Percentiles rank a stretch among this genome's conserved stretches.
Conservation (phyloP, 2,329 filamentous ascomycete genomes). For the Catunica adiposa region DNA sequence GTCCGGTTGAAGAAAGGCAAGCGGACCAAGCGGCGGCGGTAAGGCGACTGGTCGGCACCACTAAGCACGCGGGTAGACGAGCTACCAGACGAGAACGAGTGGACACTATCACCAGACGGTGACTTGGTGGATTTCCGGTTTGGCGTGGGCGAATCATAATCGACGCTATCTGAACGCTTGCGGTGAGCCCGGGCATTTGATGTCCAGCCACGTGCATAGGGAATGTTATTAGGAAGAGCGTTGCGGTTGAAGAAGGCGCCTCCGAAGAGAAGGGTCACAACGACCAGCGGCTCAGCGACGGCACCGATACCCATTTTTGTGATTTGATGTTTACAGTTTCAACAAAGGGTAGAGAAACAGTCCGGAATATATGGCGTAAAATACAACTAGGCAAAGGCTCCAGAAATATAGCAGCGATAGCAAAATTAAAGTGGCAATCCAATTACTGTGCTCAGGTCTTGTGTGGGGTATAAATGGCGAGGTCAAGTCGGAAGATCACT, state of each 20-base stretch:
- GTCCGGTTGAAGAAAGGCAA: slow-evolving; percentile 21
- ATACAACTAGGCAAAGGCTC: too few relatives aligned
- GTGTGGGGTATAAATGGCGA: too few relatives aligned
- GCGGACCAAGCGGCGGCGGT: slow-evolving; percentile 15
- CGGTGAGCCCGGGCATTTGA: slow-evolving; percentile 13
- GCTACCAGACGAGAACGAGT: slow-evolving; percentile 14
- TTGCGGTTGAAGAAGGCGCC: slow-evolving; percentile 30
- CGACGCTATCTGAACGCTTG: slow-evolving; percentile 16
- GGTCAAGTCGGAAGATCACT: too few relatives aligned
- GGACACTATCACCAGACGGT: slow-evolving; percentile 13
- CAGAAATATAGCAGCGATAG: too few relatives aligned
- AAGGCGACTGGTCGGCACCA: slow-evolving; percentile 15
- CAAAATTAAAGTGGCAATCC: too few relatives aligned
- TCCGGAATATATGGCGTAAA: too few relatives aligned
- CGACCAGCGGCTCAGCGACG: slow-evolving; percentile 27
- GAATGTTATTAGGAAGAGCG: slow-evolving; percentile 16
- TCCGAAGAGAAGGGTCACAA: slow-evolving; percentile 28
- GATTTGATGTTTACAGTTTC: not conserved
- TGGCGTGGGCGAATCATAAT: slow-evolving; percentile 8
- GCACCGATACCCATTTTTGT: slow-evolving; percentile 25
- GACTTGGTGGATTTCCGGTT: slow-evolving; percentile 11
- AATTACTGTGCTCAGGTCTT: too few relatives aligned
- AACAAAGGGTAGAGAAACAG: not conserved
- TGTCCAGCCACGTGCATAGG: slow-evolving; percentile 13
- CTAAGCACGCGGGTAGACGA: slow-evolving; percentile 13